Conservation (phyloP, 768 basidiomycete species). For the Kwoniella bestiolae region DNA sequence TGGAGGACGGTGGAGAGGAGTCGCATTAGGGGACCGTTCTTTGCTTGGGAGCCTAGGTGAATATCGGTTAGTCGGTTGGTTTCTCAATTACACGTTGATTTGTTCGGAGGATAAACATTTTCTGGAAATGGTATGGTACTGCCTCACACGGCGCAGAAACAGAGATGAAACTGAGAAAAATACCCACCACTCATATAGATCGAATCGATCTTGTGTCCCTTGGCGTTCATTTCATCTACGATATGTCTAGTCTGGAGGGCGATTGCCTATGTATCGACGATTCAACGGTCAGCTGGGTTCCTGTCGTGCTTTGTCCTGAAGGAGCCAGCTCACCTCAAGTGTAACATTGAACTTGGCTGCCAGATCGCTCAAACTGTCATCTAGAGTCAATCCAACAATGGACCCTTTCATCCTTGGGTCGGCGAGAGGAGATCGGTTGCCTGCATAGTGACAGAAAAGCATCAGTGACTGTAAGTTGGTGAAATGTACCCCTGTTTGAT, state of each 20-base stretch:
- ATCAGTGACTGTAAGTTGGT: too few relatives aligned
- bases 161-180: too few relatives aligned
- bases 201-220: slow-evolving; percentile 77
- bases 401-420: slow-evolving; percentile 95
- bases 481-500: too few relatives aligned
- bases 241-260: slow-evolving; percentile 94
- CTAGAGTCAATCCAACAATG: slow-evolving; percentile 82
- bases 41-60: slow-evolving; percentile 77
- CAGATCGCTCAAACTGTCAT: slow-evolving; percentile 75
- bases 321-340: slow-evolving; percentile 63
- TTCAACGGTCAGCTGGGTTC: background rate
- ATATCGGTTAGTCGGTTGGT: background rate
- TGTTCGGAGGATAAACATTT: too few relatives aligned
- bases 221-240: slow-evolving; percentile 82
- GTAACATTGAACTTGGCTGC: slow-evolving; percentile 88
- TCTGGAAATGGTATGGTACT: too few relatives aligned
- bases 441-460: slow-evolving; percentile 60
- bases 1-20: slow-evolving; percentile 83
- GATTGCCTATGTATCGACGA: slow-evolving; percentile 64
- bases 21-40: slow-evolving; percentile 84
- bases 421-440: slow-evolving; percentile 94
- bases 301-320: background rate
- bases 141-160: too few relatives aligned
- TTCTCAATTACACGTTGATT: too few relatives aligned
- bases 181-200: slow-evolving; percentile 77